Conservation (phyloP, 495 filamentous ascomycete species). For the Saxispiralis lemnorum region DNA sequence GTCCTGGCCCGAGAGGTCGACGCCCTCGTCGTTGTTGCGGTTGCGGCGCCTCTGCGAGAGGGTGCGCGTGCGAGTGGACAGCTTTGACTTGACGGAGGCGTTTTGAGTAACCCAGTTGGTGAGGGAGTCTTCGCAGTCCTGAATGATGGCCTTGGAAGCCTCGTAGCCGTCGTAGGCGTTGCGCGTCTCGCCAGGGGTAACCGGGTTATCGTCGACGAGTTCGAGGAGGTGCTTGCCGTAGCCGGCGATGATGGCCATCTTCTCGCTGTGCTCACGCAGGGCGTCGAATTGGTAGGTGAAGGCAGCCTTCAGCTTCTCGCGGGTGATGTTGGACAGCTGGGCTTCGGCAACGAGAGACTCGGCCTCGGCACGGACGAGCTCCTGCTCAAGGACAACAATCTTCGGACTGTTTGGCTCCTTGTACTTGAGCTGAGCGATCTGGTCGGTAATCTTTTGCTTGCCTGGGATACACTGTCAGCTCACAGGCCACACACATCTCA, state of each 20-base stretch:
- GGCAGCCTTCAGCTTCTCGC: constrained; percentile 95
- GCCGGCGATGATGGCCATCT: constrained; percentile 90
- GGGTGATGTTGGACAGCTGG: constrained; percentile 95
- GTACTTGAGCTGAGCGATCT: constrained; percentile 97
- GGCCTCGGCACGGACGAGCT: constrained; percentile 93
- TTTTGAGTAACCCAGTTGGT: constrained; percentile 91
- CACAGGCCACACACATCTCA: constrained; percentile 9
- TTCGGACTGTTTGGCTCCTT: constrained; percentile 96
- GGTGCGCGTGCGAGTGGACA: constrained; percentile 68
- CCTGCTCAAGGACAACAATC: constrained; percentile 94
- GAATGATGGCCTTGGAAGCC: constrained; percentile 94
- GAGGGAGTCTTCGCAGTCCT: constrained; percentile 92
- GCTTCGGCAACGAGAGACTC: constrained; percentile 96
- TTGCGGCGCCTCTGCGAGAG: constrained; percentile 68
- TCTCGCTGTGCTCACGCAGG: constrained; percentile 92
- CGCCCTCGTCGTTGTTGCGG: constrained; percentile 42
- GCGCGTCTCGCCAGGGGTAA: constrained; percentile 92
- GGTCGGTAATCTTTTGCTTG: constrained; percentile 98
- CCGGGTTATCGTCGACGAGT: constrained; percentile 86
- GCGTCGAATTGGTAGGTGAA: constrained; percentile 98
- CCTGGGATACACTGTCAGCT: constrained; percentile 29
- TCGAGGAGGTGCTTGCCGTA: constrained; percentile 94
- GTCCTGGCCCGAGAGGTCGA: constrained; percentile 76
- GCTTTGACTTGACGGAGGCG: constrained; percentile 66
- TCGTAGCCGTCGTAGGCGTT: constrained; percentile 96